A percentile compares a stretch with the other conserved stretches of the same genome.
These are phyloP conservation scores for Rhynchospora pubera DNA, from an alignment of 176 grass and related monocot species.

Conservation along the genomic window DNA sequence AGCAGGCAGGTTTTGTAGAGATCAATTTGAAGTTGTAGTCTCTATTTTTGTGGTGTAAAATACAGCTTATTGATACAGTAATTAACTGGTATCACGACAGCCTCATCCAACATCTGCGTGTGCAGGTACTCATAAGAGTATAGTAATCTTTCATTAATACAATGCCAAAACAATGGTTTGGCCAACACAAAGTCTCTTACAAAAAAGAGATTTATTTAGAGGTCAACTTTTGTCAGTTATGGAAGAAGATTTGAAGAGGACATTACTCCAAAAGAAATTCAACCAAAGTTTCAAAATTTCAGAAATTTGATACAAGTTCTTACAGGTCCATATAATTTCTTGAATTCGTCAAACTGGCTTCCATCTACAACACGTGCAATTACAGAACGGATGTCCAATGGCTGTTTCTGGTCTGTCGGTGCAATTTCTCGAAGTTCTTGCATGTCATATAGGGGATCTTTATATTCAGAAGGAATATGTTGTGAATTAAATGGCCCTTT, in stretches of 20 bases:
- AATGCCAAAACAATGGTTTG: not conserved
- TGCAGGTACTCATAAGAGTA: not conserved
- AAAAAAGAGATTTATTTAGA: not conserved
- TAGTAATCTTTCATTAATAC: not conserved
- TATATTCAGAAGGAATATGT: constrained; percentile 45
- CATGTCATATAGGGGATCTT: constrained; percentile 80
- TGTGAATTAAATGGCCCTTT: constrained; percentile 37
- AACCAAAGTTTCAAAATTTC: not conserved
- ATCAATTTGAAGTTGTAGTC: not conserved
- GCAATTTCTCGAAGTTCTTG: constrained; percentile 78
- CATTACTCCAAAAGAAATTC: not conserved
- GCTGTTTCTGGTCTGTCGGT: constrained; percentile 71
- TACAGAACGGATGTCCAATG: constrained; percentile 77
- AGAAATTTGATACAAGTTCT: constrained; percentile 20
- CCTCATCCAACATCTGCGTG: not conserved
- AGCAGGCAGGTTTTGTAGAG: not conserved
- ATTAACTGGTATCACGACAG: not conserved
- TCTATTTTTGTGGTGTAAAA: not conserved
- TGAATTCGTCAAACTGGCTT: constrained; percentile 98
- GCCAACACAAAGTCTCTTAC: not conserved
- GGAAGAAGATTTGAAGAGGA: not conserved
- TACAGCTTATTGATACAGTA: not conserved
- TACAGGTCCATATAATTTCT: constrained; percentile 95
- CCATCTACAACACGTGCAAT: constrained; percentile 83
- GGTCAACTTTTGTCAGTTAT: not conserved